Conservation (phyloP, 495 filamentous ascomycete genomes). For the Aspergillus campestris region DNA sequence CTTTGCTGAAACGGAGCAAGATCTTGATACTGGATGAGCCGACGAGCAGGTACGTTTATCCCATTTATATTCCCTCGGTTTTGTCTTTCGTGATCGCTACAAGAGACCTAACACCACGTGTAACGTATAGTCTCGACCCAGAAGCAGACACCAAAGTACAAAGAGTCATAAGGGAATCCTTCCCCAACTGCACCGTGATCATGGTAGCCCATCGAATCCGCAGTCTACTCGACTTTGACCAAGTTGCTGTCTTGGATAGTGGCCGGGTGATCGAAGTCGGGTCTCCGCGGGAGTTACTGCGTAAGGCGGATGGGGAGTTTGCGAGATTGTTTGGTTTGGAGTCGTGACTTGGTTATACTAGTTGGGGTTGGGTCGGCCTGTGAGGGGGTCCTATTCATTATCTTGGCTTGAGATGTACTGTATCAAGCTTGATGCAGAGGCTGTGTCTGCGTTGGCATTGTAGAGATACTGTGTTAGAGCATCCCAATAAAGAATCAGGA, state of each 20-base stretch:
- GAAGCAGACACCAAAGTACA: conserved; percentile 80
- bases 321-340: too few relatives aligned
- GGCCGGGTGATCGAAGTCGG: conserved; percentile 10
- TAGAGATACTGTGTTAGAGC: too few relatives aligned
- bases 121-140: conserved; percentile 82
- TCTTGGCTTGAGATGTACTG: too few relatives aligned
- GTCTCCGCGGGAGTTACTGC: not conserved
- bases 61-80: conserved; percentile 30
- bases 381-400: too few relatives aligned
- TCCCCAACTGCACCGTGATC: conserved; percentile 26
- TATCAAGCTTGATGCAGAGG: too few relatives aligned
- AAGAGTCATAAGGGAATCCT: conserved; percentile 62
- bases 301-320: not conserved
- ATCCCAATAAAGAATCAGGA: too few relatives aligned
- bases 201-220: conserved; percentile 13
- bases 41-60: conserved; percentile 30
- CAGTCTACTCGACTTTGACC: conserved; percentile 16
- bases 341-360: too few relatives aligned
- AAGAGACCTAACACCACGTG: too few relatives aligned
- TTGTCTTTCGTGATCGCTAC: too few relatives aligned
- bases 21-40: conserved; percentile 38
- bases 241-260: conserved; percentile 10
- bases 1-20: conserved; percentile 36
- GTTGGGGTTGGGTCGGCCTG: too few relatives aligned
- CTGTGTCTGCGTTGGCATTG: too few relatives aligned